These are phyloP conservation scores for Linaria vulgaris DNA, from an alignment of 257 asterid genomes.

Conservation along the genomic window DNA sequence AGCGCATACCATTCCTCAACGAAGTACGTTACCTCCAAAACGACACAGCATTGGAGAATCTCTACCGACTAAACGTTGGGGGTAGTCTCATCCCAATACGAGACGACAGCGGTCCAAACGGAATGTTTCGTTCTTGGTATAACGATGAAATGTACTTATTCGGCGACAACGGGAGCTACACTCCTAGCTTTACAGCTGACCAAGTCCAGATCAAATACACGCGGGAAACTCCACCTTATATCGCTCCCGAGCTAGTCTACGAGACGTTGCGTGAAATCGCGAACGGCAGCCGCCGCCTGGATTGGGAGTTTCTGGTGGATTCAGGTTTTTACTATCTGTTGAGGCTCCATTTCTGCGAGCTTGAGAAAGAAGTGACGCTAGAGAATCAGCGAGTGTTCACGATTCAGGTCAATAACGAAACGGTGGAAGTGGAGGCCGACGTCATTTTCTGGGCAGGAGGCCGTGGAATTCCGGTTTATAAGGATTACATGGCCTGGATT, in stretches of 20 bases:
- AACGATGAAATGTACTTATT: constrained; percentile 17
- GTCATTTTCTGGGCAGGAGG: constrained; percentile 28
- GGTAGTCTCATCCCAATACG: neutral
- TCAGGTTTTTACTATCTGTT: constrained; percentile 49
- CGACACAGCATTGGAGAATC: constrained; percentile 39
- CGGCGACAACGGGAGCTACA: neutral
- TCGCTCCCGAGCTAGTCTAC: constrained; percentile 53
- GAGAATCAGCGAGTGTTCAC: constrained; percentile 28
- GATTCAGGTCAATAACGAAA: constrained; percentile 26
- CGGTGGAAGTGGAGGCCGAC: constrained; percentile 24
- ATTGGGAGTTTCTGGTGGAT: constrained; percentile 50
- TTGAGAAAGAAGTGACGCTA: constrained; percentile 2
- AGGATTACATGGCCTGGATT: constrained; percentile 36
- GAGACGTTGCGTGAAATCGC: constrained; percentile 29
- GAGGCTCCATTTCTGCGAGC: constrained; percentile 59
- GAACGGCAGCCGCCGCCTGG: neutral
- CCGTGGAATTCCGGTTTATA: constrained; percentile 31
- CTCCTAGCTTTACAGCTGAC: neutral
- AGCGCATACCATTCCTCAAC: neutral
- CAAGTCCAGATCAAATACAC: constrained; percentile 29
- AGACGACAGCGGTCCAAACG: constrained; percentile 36
- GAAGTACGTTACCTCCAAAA: neutral
- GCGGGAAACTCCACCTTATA: constrained; percentile 23
- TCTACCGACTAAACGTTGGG: constrained; percentile 57
- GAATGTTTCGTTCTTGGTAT: constrained; percentile 54